Base-by-base conservation (phyloP, 225 moss, liverwort and hornwort genomes). In the Lunularia cruciata region DNA sequence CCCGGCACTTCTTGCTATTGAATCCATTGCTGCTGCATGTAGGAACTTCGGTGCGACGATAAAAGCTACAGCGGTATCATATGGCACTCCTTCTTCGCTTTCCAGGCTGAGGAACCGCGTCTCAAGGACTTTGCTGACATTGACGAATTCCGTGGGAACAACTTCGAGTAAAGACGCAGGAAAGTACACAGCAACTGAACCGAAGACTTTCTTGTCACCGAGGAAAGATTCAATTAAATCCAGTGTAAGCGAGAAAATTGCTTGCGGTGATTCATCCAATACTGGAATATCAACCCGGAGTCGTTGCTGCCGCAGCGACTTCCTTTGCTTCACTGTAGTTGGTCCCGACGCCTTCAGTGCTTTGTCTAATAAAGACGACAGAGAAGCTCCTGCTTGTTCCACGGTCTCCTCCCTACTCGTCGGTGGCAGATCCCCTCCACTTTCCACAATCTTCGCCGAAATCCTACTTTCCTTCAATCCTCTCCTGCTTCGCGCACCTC, bases 231-330 rank as follows among this genome's bases (percentile, higher is more conserved):
- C 69, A 31, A 85, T 23, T 57, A 96, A 76, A 26, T 88, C 84
- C 53, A 83, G 65, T 4, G 89, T 61, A 27, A 96, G 85, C 6
- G 89, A 64, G 13, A 86, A 61, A 2, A 87, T 87, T 16, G 87
- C 77, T 47, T 73, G 59, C 19, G 81, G 72, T 0, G 86, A 81
- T 34, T 89, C 87, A 45, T 90, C 92, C 72, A 87, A 48, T 63
- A 89, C 73, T 25, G 96, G 96, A 56, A 96, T 86, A 11, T 96
- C 96, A 30, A 92, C 90, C 19, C 92, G 81, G 45, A 96, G 76
- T 31, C 85, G 87, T 58, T 81, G 73, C 68, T 96, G 96, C 30
- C 85, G 78, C 32, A 75, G 82, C 54, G 84, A 76, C 77, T 73
- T 89, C 76, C 81, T 63, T 70, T 86, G 87, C 85, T 92, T 96